These are phyloP conservation scores for Claviceps sp. DNA, from an alignment of 2,329 filamentous ascomycete species.

Conservation along the genomic window DNA sequence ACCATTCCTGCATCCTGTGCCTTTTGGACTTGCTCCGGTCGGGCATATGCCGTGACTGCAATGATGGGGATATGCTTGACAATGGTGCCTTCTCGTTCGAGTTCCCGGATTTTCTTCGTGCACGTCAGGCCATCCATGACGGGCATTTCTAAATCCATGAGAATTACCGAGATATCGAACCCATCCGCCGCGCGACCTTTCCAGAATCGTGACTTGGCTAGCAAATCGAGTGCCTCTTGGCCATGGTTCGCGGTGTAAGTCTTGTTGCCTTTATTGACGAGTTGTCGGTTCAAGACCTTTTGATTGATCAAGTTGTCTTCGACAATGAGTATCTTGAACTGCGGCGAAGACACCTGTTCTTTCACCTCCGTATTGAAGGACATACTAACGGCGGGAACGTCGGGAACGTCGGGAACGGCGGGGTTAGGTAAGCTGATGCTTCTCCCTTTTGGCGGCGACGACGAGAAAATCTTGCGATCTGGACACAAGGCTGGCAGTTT, in stretches of 20 bases:
- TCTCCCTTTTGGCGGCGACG: not conserved
- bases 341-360: conserved; percentile 9
- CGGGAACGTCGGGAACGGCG: not conserved
- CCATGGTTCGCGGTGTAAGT: conserved; percentile 53
- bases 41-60: conserved; percentile 69
- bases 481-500: not conserved
- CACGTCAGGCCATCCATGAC: conserved; percentile 71
- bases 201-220: conserved; percentile 44
- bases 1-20: conserved; percentile 62
- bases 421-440: no score
- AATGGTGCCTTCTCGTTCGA: conserved; percentile 48
- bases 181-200: conserved; percentile 27
- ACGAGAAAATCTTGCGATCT: not conserved
- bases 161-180: conserved; percentile 47
- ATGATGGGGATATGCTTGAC: conserved; percentile 59
- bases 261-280: conserved; percentile 44
- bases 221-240: conserved; percentile 43
- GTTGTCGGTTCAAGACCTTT: conserved; percentile 45
- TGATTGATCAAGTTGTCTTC: conserved; percentile 57
- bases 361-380: not conserved
- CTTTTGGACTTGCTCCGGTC: conserved; percentile 57
- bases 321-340: conserved; percentile 46
- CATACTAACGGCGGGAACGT: not conserved
- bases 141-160: conserved; percentile 77
- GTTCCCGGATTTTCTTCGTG: conserved; percentile 52